These are phyloP conservation scores for Nothophytophthora sp. DNA, from an alignment of 352 stramenopile genomes.

Conservation along the genomic window DNA sequence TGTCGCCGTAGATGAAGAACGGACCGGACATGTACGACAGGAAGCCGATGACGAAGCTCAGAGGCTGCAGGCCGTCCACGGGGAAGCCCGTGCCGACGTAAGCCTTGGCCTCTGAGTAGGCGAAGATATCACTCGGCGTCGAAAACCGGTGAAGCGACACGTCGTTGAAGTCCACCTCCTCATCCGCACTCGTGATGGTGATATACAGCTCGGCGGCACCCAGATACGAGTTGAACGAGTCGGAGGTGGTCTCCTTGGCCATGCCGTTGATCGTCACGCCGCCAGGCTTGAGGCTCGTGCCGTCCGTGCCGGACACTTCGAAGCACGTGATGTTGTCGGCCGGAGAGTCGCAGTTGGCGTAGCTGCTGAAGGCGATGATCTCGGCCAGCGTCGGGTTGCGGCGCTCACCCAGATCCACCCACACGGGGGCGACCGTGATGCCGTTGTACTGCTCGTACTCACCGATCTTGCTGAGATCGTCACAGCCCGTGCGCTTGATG, in stretches of 20 bases:
- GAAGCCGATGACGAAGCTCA: conserved; percentile 70
- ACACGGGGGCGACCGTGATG: conserved; percentile 41
- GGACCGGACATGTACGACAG: conserved; percentile 72
- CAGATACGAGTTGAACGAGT: conserved; percentile 45
- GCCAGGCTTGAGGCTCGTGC: conserved; percentile 33
- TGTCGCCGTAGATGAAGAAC: conserved; percentile 65
- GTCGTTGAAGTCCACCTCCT: conserved; percentile 41
- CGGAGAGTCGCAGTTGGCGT: conserved; percentile 55
- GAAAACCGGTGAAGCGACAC: conserved; percentile 56
- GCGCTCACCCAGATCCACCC: conserved; percentile 47
- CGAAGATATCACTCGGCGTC: conserved; percentile 41
- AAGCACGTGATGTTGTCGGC: conserved; percentile 60
- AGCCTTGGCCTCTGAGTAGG: conserved; percentile 26
- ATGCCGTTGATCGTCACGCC: conserved; percentile 56
- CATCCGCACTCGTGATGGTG: conserved; percentile 39
- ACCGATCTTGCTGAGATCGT: conserved; percentile 56
- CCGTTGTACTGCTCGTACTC: conserved; percentile 73
- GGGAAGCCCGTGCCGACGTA: conserved; percentile 46
- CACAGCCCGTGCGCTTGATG: conserved; percentile 67
- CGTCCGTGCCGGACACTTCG: conserved; percentile 51
- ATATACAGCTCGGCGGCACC: conserved; percentile 48
- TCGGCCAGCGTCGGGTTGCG: conserved; percentile 66
- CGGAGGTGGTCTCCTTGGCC: conserved; percentile 28
- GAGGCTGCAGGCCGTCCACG: conserved; percentile 63
- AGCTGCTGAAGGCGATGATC: conserved; percentile 49